These are phyloP conservation scores for Pleurotus tuoliensis DNA, from an alignment of 768 basidiomycete species.

Conservation along the genomic window DNA sequence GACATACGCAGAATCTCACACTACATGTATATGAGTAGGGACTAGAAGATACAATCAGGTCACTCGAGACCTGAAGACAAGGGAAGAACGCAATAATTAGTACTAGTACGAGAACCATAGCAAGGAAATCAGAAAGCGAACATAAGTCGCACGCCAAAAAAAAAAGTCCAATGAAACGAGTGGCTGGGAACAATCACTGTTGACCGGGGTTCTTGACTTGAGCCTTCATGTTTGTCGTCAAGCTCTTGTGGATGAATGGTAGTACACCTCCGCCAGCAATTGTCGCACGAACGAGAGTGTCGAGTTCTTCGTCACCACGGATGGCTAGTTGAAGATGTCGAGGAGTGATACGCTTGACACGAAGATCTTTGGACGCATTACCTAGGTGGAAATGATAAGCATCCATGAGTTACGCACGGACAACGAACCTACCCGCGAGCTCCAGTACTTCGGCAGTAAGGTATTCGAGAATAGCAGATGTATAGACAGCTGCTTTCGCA, in stretches of 20 bases:
- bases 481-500: conserved; percentile 96
- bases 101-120: conserved; percentile 5
- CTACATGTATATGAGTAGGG: not conserved
- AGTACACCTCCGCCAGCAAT: conserved; percentile 89
- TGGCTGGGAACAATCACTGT: not conserved
- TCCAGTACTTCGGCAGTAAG: conserved; percentile 95
- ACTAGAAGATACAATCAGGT: conserved; percentile 3
- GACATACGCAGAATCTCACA: not conserved
- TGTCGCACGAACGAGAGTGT: conserved; percentile 88
- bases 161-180: not conserved
- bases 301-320: conserved; percentile 96
- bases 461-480: conserved; percentile 94
- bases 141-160: not conserved
- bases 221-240: conserved; percentile 53
- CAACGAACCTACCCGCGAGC: conserved; percentile 63
- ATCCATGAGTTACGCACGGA: conserved; percentile 21
- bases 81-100: conserved; percentile 2
- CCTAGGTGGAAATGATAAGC: conserved; percentile 39
- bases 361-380: conserved; percentile 96
- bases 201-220: conserved; percentile 42
- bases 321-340: conserved; percentile 95
- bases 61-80: not conserved
- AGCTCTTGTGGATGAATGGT: conserved; percentile 85
- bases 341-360: conserved; percentile 95
- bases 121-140: not conserved